phyloP scores from a whole-genome alignment of 345 rosid genomes.

The Balakata baccata region DNA sequence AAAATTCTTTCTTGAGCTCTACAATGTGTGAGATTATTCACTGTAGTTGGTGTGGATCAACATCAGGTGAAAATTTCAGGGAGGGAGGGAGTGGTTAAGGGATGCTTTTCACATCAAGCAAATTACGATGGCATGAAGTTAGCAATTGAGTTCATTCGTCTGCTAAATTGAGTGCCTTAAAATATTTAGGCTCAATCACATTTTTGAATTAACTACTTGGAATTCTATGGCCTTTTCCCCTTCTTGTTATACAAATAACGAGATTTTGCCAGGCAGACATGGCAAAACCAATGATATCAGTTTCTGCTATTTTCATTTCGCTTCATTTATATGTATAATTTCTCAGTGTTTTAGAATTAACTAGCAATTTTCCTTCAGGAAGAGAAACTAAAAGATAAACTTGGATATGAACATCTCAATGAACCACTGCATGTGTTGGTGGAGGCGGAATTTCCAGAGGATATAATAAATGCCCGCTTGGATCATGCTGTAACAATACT shows the following conservation, averaged over 20 bases:
- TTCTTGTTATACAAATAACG: not conserved
- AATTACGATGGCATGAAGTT: not conserved
- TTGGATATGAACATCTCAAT: conserved; percentile 88
- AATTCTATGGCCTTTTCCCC: too few species aligned
- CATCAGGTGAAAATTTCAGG: too few species aligned
- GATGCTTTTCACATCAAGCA: not conserved
- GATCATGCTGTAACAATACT: conserved; percentile 70
- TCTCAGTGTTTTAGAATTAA: conserved; percentile 13
- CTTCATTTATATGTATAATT: not conserved
- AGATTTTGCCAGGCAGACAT: not conserved
- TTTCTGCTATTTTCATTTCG: not conserved
- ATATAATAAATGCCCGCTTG: conserved; percentile 60
- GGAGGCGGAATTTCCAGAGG: conserved; percentile 92
- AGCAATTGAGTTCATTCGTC: not conserved
- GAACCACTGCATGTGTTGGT: conserved; percentile 83
- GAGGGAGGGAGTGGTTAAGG: too few species aligned
- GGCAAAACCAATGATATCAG: not conserved
- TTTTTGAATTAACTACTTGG: too few species aligned
- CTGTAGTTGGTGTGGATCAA: too few species aligned
- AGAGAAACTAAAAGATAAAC: conserved; percentile 87
- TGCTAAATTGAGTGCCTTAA: too few species aligned
- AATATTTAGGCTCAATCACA: too few species aligned
- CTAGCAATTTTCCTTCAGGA: conserved; percentile 43
- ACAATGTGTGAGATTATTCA: too few species aligned
- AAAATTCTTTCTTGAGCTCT: too few species aligned